phyloP scores from a whole-genome alignment of 2,329 filamentous ascomycete genomes.

The Dactylonectria macrodidyma region DNA sequence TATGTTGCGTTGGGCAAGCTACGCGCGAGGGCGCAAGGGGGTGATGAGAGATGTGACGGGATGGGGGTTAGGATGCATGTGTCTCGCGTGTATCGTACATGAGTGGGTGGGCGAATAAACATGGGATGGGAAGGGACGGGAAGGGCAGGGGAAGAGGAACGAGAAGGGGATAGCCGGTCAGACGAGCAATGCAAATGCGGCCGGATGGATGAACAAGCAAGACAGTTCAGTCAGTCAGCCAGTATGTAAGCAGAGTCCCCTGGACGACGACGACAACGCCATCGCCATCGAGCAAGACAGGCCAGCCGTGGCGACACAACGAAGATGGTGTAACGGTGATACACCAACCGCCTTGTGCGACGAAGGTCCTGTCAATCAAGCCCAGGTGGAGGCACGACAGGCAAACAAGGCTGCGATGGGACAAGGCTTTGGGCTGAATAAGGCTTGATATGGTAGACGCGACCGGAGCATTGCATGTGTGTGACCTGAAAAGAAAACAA shows the following conservation, averaged over 20 bases:
- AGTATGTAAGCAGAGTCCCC: neutral
- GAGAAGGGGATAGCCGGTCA: neutral
- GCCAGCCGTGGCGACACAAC: neutral
- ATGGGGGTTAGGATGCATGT: neutral
- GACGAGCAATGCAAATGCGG: neutral
- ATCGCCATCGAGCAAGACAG: neutral
- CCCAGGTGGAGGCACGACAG: neutral
- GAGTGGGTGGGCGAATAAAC: neutral
- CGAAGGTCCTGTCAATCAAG: neutral
- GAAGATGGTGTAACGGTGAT: neutral
- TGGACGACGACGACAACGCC: neutral
- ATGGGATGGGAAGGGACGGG: constrained; percentile 5
- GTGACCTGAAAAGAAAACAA: neutral
- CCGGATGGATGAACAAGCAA: neutral
- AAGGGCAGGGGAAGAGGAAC: neutral
- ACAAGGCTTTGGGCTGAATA: too few relatives aligned
- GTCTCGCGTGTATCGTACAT: neutral
- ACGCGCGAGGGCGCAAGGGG: constrained; percentile 9
- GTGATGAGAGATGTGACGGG: neutral
- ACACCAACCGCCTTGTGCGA: neutral
- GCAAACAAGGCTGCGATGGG: neutral
- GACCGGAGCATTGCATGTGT: neutral
- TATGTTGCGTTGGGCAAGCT: constrained; percentile 5
- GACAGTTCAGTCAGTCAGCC: neutral
- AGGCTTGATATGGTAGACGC: neutral